Conservation (phyloP, 2,329 filamentous ascomycete species). For the Hypocrella siamensis region DNA sequence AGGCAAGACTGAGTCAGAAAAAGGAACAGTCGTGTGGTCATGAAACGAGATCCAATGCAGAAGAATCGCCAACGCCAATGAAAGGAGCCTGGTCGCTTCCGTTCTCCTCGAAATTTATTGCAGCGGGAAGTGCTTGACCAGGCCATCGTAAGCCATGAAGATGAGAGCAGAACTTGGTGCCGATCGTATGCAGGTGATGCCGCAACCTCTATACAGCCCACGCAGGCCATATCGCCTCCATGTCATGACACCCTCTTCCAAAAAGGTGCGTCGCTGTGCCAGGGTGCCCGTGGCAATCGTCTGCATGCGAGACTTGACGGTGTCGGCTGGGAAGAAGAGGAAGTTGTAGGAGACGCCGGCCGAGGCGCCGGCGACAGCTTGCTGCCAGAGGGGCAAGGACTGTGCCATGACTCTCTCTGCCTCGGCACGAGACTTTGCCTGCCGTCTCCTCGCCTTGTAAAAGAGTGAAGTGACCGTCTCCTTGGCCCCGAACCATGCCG, state of each 20-base stretch:
- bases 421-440: conserved; percentile 21
- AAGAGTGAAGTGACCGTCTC: conserved; percentile 64
- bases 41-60: not conserved
- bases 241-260: conserved; percentile 52
- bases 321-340: conserved; percentile 92
- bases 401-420: conserved; percentile 26
- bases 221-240: conserved; percentile 71
- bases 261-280: conserved; percentile 49
- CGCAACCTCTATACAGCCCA: conserved; percentile 85
- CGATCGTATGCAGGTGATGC: conserved; percentile 75
- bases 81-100: not conserved
- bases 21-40: not conserved
- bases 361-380: conserved; percentile 71
- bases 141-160: conserved; percentile 82
- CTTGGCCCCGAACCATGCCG: conserved; percentile 90
- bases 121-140: conserved; percentile 54
- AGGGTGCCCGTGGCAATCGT: conserved; percentile 54
- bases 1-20: not conserved
- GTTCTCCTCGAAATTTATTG: conserved; percentile 15
- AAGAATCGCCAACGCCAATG: not conserved
- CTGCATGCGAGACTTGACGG: conserved; percentile 94
- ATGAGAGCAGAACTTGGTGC: conserved; percentile 97
- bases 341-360: conserved; percentile 96
- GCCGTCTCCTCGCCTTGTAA: conserved; percentile 36
- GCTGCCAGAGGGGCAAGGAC: conserved; percentile 66